These are phyloP conservation scores for Theobroma grandiflorum DNA, from an alignment of 441 rosid genomes.

Conservation along the genomic window DNA sequence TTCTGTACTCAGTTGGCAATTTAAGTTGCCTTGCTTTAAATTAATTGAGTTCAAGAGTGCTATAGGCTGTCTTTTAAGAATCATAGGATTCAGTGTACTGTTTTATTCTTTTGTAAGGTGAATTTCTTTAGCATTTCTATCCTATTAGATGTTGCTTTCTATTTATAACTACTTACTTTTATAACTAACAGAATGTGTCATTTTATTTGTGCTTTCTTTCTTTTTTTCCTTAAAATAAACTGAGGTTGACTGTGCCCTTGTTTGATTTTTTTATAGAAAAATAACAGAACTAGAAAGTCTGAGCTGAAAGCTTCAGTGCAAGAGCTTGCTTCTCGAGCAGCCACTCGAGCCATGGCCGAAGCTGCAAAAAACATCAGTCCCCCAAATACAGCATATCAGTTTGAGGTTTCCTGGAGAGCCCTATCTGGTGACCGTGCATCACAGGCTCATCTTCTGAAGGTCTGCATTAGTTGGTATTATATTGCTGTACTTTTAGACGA, in stretches of 20 bases:
- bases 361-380: slow-evolving; percentile 71
- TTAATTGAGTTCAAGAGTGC: not conserved
- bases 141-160: not conserved
- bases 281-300: slow-evolving; percentile 41
- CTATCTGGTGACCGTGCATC: slow-evolving; percentile 65
- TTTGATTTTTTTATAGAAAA: slow-evolving; percentile 44
- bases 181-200: not conserved
- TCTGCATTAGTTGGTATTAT: slow-evolving; percentile 30
- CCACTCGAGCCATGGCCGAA: slow-evolving; percentile 75
- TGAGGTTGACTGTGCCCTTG: slow-evolving; percentile 3
- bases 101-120: not conserved
- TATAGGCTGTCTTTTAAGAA: not conserved
- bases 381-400: slow-evolving; percentile 87
- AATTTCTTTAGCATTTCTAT: not conserved
- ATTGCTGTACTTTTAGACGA: not conserved
- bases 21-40: slow-evolving; percentile 4
- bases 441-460: slow-evolving; percentile 81
- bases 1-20: not conserved
- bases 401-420: slow-evolving; percentile 88
- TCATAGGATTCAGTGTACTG: not conserved
- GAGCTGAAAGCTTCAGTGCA: slow-evolving; percentile 70
- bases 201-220: not conserved
- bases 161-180: not conserved
- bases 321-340: slow-evolving; percentile 89
- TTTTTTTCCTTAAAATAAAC: not conserved